Conservation (phyloP, 441 rosid genomes). For the Erodium moschatum region DNA sequence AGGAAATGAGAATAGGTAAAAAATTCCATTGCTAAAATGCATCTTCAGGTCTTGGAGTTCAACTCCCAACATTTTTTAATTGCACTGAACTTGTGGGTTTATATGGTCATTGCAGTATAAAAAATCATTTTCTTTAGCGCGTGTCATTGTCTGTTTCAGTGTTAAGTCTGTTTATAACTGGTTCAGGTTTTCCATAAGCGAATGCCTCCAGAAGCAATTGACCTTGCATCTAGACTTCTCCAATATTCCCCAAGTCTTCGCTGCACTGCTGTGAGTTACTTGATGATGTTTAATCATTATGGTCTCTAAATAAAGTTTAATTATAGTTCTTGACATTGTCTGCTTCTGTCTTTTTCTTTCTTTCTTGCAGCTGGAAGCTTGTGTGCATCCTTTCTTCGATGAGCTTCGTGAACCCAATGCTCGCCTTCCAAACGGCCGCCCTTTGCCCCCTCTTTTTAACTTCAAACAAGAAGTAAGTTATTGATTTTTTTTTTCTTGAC, state of each 20-base stretch:
- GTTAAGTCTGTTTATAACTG: background rate
- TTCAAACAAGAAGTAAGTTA: background rate
- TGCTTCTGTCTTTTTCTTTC: too few relatives aligned
- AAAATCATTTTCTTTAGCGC: too few relatives aligned
- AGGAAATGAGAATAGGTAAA: too few relatives aligned
- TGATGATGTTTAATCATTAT: background rate
- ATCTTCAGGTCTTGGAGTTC: too few relatives aligned
- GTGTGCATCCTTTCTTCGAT: background rate
- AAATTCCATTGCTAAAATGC: too few relatives aligned
- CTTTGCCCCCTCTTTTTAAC: background rate
- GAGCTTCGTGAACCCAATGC: conserved; percentile 1
- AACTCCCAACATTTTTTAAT: background rate
- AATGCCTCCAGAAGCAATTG: conserved; percentile 76
- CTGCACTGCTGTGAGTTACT: conserved; percentile 47
- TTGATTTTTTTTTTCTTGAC: background rate
- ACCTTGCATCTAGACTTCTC: conserved; percentile 61
- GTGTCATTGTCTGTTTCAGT: too few relatives aligned
- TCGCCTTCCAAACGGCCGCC: background rate
- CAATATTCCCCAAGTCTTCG: conserved; percentile 67
- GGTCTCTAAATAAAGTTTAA: too few relatives aligned
- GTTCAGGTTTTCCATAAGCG: conserved; percentile 54
- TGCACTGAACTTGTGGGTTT: background rate
- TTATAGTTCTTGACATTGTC: too few relatives aligned
- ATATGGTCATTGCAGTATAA: background rate
- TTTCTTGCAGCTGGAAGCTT: background rate